Conservation (phyloP, 176 grass and related monocot genomes). For the Poa annua region DNA sequence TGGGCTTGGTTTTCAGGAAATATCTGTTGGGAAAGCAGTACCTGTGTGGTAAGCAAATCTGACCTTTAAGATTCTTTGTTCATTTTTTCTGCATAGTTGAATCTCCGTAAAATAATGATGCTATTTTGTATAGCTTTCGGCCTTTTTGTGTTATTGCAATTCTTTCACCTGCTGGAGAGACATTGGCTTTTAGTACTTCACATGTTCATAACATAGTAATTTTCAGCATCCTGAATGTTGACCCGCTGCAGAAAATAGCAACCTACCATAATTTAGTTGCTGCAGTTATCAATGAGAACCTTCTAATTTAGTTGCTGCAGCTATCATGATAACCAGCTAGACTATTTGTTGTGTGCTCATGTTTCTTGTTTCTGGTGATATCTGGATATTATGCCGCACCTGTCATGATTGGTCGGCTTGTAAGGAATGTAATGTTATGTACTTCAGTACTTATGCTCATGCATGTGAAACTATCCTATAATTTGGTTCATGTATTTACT, state of each 20-base stretch:
- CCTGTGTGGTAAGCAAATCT: constrained; percentile 75
- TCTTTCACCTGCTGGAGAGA: background rate
- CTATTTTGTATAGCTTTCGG: background rate
- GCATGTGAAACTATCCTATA: background rate
- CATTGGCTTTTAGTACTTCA: background rate
- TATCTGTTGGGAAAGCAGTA: constrained; percentile 79
- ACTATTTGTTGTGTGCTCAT: background rate
- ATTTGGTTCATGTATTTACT: constrained; percentile 1
- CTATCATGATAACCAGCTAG: background rate
- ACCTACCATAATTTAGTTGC: background rate
- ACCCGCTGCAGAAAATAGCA: background rate
- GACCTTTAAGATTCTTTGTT: background rate
- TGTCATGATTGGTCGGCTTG: background rate
- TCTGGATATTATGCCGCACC: background rate
- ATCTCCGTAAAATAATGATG: background rate
- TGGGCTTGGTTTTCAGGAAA: constrained; percentile 92
- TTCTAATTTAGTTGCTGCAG: background rate
- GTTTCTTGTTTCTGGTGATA: background rate
- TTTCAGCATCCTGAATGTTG: background rate
- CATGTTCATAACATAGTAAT: background rate
- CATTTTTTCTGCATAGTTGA: background rate
- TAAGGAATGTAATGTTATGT: background rate
- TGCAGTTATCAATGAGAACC: background rate
- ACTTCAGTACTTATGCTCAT: background rate
- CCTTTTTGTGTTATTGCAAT: background rate